These are phyloP conservation scores for Ballota nigra DNA, from an alignment of 257 asterid genomes.

Conservation along the genomic window DNA sequence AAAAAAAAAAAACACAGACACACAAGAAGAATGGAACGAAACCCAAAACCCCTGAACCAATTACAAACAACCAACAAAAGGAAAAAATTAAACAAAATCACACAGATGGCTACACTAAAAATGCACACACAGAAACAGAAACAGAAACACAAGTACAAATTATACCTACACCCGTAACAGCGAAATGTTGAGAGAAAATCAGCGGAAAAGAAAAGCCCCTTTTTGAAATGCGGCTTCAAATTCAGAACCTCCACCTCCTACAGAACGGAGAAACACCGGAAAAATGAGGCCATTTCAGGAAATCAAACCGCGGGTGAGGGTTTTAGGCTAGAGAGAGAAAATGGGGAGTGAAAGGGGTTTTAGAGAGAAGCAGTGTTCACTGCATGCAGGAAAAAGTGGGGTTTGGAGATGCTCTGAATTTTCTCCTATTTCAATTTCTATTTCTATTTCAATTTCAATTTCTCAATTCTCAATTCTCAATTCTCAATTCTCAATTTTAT, in stretches of 20 bases:
- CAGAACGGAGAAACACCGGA: neutral
- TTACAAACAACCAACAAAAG: neutral
- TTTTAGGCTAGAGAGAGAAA: constrained; percentile 22
- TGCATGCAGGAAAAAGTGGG: constrained; percentile 25
- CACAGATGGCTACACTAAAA: neutral
- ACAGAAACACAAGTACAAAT: neutral
- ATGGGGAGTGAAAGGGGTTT: constrained; percentile 14
- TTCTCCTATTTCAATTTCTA: too few species aligned
- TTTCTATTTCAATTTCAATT: constrained; percentile 10
- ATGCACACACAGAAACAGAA: neutral
- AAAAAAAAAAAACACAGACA: neutral
- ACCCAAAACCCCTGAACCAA: constrained; percentile 8
- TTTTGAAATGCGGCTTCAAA: constrained; percentile 20
- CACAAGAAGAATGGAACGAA: neutral
- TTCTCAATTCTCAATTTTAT: neutral
- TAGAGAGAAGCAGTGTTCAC: constrained; percentile 12
- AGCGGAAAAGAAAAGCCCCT: neutral
- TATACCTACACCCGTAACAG: neutral
- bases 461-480: neutral
- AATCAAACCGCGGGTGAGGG: neutral
- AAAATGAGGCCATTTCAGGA: neutral
- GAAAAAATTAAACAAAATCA: constrained; percentile 8
- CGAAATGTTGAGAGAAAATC: neutral
- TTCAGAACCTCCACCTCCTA: constrained; percentile 1
- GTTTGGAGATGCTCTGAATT: constrained; percentile 13